Evolutionary conservation across 306 rosid genomes (phyloP).

Genomic region (Argentina anserina): DNA sequence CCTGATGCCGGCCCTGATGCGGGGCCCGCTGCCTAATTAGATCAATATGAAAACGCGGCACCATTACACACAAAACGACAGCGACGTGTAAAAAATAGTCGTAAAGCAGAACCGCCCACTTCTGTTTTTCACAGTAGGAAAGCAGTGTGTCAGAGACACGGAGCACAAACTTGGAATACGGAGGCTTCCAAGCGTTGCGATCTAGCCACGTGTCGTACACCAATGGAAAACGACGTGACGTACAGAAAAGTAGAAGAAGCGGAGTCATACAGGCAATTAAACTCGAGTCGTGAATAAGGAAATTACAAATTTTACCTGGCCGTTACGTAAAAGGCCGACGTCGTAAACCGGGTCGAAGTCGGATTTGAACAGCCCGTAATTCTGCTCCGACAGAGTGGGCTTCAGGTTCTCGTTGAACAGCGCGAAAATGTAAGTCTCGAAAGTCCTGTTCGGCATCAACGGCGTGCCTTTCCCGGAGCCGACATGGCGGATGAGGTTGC

Average conservation of each 20-base stretch:
- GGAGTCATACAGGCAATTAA: neutral
- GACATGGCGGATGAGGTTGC: conserved; percentile 63
- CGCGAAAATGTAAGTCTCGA: conserved; percentile 61
- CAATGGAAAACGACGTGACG: neutral
- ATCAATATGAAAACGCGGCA: too few species aligned
- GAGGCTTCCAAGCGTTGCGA: too few species aligned
- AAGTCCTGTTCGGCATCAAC: conserved; percentile 67
- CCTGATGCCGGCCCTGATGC: neutral
- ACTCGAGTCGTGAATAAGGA: too few species aligned
- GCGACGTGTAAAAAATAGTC: neutral
- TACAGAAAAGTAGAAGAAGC: neutral
- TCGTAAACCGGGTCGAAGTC: conserved; percentile 66
- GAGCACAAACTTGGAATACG: neutral
- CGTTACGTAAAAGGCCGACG: conserved; percentile 41
- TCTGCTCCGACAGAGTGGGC: conserved; percentile 56
- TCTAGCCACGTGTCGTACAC: neutral
- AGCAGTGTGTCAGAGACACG: neutral
- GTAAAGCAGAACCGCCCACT: neutral
- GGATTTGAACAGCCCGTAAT: conserved; percentile 72
- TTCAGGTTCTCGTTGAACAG: conserved; percentile 77
- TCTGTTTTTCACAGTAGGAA: neutral
- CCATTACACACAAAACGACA: neutral
- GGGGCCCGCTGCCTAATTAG: conserved; percentile 18
- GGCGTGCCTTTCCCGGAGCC: conserved; percentile 79
- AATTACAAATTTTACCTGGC: conserved; percentile 40